phyloP scores from a whole-genome alignment of 768 basidiomycete genomes.

The Hypholoma fasciculare region DNA sequence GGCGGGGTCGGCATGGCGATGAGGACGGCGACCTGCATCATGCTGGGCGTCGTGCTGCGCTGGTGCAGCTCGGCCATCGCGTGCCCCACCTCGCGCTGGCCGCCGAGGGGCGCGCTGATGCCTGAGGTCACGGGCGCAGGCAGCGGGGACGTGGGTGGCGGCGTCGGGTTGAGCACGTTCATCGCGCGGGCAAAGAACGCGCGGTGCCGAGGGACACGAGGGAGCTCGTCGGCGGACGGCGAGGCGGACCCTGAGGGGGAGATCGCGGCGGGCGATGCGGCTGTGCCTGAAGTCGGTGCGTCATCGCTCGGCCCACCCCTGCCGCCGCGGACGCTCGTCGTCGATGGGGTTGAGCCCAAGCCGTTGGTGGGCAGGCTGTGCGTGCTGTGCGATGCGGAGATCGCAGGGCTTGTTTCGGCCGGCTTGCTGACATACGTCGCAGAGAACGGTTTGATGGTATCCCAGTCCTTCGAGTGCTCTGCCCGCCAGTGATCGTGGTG shows the following conservation, averaged over 20 bases:
- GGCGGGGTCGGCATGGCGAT: constrained; percentile 33
- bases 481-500: constrained; percentile 14
- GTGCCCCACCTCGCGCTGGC: not conserved
- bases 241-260: not conserved
- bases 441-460: constrained; percentile 32
- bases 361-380: not conserved
- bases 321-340: too few relatives aligned
- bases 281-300: too few relatives aligned
- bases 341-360: not conserved
- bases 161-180: constrained; percentile 19
- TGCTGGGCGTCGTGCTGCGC: constrained; percentile 7
- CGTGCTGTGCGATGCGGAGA: not conserved
- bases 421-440: constrained; percentile 24
- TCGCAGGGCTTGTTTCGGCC: not conserved
- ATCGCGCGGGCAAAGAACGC: constrained; percentile 13
- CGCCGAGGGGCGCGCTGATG: not conserved
- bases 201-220: constrained; percentile 5
- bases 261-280: not conserved
- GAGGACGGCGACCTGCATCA: constrained; percentile 30
- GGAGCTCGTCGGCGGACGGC: not conserved
- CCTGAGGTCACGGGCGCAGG: constrained; percentile 10
- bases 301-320: too few relatives aligned
- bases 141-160: constrained; percentile 17
- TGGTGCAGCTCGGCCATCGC: constrained; percentile 11
- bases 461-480: constrained; percentile 27